These are phyloP conservation scores for Papiliotrema flavescens DNA, from an alignment of 1,284 basidiomycete species.

Conservation along the genomic window DNA sequence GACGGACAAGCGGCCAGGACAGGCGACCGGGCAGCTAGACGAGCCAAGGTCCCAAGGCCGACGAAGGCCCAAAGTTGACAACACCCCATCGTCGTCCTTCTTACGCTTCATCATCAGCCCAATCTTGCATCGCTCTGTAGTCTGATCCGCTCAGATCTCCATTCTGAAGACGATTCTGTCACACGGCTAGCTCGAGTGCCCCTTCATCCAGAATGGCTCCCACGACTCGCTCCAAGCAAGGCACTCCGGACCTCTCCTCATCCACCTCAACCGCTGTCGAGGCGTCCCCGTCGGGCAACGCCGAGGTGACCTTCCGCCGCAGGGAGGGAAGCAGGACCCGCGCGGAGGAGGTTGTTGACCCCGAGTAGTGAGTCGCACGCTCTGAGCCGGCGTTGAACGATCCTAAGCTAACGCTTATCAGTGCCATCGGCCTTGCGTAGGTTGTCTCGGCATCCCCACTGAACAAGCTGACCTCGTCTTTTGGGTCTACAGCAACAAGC, in stretches of 20 bases:
- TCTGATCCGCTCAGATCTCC: no score
- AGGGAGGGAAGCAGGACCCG: conserved; percentile 36
- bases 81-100: background rate
- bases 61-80: no score
- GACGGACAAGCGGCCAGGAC: no score
- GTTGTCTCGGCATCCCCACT: conserved; percentile 8
- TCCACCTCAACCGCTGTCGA: conserved; percentile 9
- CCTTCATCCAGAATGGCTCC: conserved; percentile 15
- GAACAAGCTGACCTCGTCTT: conserved; percentile 5
- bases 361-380: conserved; percentile 45
- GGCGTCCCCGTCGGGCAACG: background rate
- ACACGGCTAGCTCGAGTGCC: background rate
- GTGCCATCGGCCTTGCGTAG: conserved; percentile 47
- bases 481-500: conserved; percentile 28
- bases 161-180: no score
- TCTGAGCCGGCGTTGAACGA: background rate
- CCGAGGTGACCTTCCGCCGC: conserved; percentile 1
- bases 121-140: no score
- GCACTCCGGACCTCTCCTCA: conserved; percentile 22
- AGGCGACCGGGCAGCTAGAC: no score
- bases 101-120: background rate
- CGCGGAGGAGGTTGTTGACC: conserved; percentile 45
- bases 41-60: no score
- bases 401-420: conserved; percentile 11
- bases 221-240: conserved; percentile 35